Conservation (phyloP, 2,329 filamentous ascomycete genomes). For the Magnaporthales sp. region DNA sequence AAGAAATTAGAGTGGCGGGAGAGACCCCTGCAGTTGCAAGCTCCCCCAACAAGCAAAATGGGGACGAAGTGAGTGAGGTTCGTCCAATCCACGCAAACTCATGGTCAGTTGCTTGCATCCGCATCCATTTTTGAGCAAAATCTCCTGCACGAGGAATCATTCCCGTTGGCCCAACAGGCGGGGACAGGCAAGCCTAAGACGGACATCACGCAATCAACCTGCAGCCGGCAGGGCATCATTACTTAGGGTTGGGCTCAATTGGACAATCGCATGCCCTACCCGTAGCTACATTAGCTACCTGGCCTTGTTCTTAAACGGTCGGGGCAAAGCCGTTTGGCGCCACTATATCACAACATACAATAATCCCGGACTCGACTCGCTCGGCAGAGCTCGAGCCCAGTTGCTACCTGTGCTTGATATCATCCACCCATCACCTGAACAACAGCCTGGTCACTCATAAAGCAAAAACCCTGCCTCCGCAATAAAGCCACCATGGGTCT, state of each 20-base stretch:
- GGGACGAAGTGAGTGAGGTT: neutral
- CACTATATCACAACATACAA: neutral
- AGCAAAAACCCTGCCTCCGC: neutral
- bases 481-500: slow-evolving; percentile 20
- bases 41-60: neutral
- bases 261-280: neutral
- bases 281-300: neutral
- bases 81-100: neutral
- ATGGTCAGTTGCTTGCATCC: neutral
- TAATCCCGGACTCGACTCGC: neutral
- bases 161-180: neutral
- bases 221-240: neutral
- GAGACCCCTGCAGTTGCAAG: neutral
- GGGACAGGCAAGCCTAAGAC: neutral
- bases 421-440: neutral
- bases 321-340: neutral
- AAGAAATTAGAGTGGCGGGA: neutral
- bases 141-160: neutral
- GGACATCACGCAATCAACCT: neutral
- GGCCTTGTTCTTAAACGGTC: neutral
- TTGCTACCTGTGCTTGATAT: neutral
- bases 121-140: neutral
- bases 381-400: slow-evolving; percentile 6
- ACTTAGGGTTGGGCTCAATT: neutral
- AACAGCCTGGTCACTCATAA: neutral